These are phyloP conservation scores for Colletotrichum godetiae DNA, from an alignment of 2,329 filamentous ascomycete species.

Conservation along the genomic window DNA sequence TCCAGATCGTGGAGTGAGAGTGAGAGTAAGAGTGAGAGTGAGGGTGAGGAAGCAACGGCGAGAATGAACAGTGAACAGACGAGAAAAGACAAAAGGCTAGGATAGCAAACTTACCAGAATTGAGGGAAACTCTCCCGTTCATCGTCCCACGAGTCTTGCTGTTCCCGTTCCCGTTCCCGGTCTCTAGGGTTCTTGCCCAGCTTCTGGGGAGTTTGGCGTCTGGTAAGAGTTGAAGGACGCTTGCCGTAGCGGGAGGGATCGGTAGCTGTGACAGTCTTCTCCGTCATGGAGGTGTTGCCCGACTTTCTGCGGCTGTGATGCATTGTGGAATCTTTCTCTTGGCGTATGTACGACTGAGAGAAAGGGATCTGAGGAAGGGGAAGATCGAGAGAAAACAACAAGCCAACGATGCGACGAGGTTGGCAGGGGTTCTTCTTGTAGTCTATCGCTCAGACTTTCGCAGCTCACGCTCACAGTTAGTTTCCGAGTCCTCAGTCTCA, in stretches of 20 bases:
- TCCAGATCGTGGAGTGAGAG: not conserved
- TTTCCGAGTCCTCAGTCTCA: not conserved
- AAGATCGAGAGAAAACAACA: not conserved
- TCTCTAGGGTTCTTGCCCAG: slow-evolving; percentile 63
- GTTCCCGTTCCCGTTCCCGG: slow-evolving; percentile 63
- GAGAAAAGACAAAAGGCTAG: slow-evolving; percentile 23
- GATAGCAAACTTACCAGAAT: slow-evolving; percentile 65
- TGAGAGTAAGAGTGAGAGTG: slow-evolving; percentile 18
- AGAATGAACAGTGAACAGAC: not conserved
- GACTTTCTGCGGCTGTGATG: slow-evolving; percentile 69
- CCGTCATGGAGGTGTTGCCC: slow-evolving; percentile 66
- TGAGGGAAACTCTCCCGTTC: slow-evolving; percentile 74
- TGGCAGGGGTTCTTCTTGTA: slow-evolving; percentile 31
- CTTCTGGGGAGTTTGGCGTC: slow-evolving; percentile 60
- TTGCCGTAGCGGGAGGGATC: slow-evolving; percentile 59
- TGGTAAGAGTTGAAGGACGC: slow-evolving; percentile 57
- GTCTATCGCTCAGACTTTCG: slow-evolving; percentile 7
- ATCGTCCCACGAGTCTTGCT: slow-evolving; percentile 64
- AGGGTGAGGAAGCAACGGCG: slow-evolving; percentile 22
- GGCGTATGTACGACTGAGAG: slow-evolving; percentile 32
- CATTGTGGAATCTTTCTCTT: slow-evolving; percentile 50
- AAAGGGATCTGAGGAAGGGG: slow-evolving; percentile 25
- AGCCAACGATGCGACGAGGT: slow-evolving; percentile 12
- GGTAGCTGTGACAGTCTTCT: slow-evolving; percentile 59
- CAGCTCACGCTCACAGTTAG: not conserved